phyloP scores from a whole-genome alignment of 208 protist genomes.

The Leishmania amazonensis region DNA sequence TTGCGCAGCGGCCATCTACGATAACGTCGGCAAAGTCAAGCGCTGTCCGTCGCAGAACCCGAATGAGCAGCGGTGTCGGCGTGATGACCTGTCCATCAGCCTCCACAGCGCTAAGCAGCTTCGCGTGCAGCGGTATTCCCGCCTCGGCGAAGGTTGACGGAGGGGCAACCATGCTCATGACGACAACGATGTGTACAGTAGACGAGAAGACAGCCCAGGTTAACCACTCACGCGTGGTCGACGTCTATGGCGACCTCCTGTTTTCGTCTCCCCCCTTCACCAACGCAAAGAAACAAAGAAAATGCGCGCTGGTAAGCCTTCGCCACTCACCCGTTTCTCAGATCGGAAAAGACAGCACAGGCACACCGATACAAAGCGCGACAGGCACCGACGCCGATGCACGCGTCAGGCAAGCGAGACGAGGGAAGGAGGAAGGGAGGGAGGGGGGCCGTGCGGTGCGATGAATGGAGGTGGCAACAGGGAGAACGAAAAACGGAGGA shows the following conservation, averaged over 20 bases:
- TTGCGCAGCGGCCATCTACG: constrained; percentile 66
- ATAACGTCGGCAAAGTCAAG: constrained; percentile 69
- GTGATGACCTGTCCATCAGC: constrained; percentile 5
- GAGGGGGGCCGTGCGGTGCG: too few relatives aligned
- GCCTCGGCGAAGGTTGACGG: constrained; percentile 28
- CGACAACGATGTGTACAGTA: neutral
- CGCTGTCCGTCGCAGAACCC: constrained; percentile 56
- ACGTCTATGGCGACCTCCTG: neutral
- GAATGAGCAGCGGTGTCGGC: constrained; percentile 51
- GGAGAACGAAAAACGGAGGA: neutral
- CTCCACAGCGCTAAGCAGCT: constrained; percentile 40
- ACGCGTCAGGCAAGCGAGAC: neutral
- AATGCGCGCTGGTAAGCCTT: neutral
- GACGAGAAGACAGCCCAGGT: neutral
- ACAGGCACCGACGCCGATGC: neutral
- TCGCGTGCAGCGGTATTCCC: constrained; percentile 41
- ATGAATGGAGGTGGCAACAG: neutral
- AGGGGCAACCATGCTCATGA: constrained; percentile 5
- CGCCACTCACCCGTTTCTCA: neutral
- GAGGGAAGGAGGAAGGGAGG: neutral
- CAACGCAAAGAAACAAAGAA: neutral
- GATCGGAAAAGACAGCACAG: neutral
- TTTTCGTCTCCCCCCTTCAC: neutral
- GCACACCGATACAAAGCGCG: neutral
- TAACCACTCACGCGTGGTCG: neutral